These are phyloP conservation scores for Xylaria longipes DNA, from an alignment of 495 filamentous ascomycete species.

Conservation along the genomic window DNA sequence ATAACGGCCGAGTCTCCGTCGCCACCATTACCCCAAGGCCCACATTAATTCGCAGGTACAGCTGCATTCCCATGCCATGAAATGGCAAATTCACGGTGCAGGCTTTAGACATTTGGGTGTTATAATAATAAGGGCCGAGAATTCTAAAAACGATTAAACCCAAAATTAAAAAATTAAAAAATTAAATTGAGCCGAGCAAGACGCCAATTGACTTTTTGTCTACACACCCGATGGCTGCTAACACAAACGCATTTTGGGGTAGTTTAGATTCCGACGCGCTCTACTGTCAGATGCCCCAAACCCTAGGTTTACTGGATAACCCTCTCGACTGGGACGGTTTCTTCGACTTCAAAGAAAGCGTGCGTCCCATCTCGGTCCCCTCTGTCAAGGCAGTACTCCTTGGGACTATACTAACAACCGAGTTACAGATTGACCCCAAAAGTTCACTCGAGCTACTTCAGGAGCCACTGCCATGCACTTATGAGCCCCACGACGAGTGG, in stretches of 20 bases:
- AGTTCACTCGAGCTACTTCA: neutral
- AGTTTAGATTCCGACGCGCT: neutral
- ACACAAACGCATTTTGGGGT: conserved; percentile 4
- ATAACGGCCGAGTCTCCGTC: neutral
- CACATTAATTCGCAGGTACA: neutral
- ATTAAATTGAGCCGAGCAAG: neutral
- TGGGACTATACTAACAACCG: neutral
- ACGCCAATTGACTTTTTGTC: neutral
- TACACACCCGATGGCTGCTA: neutral
- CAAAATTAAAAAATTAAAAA: neutral
- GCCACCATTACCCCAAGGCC: neutral
- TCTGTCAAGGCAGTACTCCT: neutral
- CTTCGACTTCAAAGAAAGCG: conserved; percentile 8
- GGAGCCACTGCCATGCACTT: neutral
- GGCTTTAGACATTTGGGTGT: neutral
- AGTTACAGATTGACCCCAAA: neutral
- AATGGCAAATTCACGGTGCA: neutral
- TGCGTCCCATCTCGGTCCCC: neutral
- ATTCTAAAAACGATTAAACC: too few species aligned
- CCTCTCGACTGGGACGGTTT: conserved; percentile 1
- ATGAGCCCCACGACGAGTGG: conserved; percentile 6
- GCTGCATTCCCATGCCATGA: neutral
- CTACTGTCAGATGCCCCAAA: neutral
- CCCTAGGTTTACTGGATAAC: neutral
- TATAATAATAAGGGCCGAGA: neutral